These are phyloP conservation scores for Botryosphaeria agaves DNA, from an alignment of 2,329 filamentous ascomycete species.

Conservation along the genomic window DNA sequence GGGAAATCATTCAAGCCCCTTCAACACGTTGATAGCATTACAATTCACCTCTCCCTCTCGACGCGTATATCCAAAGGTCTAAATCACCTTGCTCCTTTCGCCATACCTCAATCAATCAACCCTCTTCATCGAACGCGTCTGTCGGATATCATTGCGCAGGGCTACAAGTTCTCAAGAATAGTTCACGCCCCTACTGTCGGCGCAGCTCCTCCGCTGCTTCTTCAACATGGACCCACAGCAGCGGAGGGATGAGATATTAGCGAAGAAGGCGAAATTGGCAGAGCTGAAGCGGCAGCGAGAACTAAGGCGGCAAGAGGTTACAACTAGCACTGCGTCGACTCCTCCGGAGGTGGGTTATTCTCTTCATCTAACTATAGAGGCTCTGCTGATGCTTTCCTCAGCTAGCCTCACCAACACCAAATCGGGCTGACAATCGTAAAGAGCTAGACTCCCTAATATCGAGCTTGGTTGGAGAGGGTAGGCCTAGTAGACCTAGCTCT, in stretches of 20 bases:
- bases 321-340: too few species aligned
- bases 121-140: too few species aligned
- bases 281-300: slow-evolving; percentile 90
- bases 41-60: background rate
- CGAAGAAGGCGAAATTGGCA: slow-evolving; percentile 91
- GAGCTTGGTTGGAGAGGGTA: slow-evolving; percentile 62
- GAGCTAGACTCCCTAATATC: slow-evolving; percentile 75
- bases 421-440: slow-evolving; percentile 52
- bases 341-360: too few species aligned
- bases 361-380: slow-evolving; percentile 2
- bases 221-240: slow-evolving; percentile 34
- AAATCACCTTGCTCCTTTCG: too few species aligned
- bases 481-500: slow-evolving; percentile 50
- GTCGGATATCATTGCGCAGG: too few species aligned
- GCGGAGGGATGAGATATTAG: slow-evolving; percentile 87
- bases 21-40: background rate
- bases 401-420: slow-evolving; percentile 53
- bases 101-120: too few species aligned
- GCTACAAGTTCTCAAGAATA: too few species aligned
- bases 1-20: too few species aligned
- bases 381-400: slow-evolving; percentile 20
- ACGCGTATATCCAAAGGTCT: background rate
- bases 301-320: slow-evolving; percentile 60
- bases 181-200: too few species aligned
- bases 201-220: too few species aligned